Evolutionary conservation across 2,329 filamentous ascomycete genomes (phyloP).

Genomic region (Microsporum canis): DNA sequence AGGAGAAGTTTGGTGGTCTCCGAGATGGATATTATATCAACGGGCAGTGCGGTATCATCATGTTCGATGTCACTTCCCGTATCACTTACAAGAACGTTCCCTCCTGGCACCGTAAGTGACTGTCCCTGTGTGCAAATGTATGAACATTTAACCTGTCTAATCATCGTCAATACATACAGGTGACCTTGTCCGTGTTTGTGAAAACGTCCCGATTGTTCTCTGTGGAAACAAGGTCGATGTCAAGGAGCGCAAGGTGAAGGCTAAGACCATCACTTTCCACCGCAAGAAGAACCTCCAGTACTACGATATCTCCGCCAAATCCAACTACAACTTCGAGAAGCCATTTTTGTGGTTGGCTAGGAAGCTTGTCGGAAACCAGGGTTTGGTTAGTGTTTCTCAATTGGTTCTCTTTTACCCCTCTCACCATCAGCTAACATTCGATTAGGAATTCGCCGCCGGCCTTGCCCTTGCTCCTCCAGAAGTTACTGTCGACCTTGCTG

Average conservation of each 20-base stretch:
- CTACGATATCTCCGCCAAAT: constrained; percentile 98
- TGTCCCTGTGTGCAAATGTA: background rate
- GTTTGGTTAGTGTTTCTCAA: constrained; percentile 49
- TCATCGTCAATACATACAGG: constrained; percentile 41
- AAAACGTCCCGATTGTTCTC: constrained; percentile 98
- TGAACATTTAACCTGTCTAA: background rate
- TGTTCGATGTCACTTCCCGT: constrained; percentile 98
- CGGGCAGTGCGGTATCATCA: constrained; percentile 96
- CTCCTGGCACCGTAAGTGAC: constrained; percentile 88
- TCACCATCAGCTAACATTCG: constrained; percentile 16
- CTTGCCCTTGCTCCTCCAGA: constrained; percentile 90
- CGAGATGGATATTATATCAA: constrained; percentile 99
- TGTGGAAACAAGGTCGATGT: constrained; percentile 98
- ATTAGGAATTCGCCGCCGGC: constrained; percentile 88
- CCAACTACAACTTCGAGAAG: constrained; percentile 88
- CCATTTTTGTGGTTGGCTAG: constrained; percentile 99
- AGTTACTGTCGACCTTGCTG: constrained; percentile 72
- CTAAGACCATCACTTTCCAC: constrained; percentile 99
- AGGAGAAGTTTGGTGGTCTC: constrained; percentile 97
- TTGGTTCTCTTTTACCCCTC: constrained; percentile 14
- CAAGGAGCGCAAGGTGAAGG: constrained; percentile 99
- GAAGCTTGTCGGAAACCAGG: constrained; percentile 92
- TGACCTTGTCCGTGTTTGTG: constrained; percentile 93
- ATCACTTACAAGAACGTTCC: constrained; percentile 96
- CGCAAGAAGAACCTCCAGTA: constrained; percentile 99